Conservation (phyloP, 2,329 filamentous ascomycete genomes). For the Coniochaeta hoffmannii region DNA sequence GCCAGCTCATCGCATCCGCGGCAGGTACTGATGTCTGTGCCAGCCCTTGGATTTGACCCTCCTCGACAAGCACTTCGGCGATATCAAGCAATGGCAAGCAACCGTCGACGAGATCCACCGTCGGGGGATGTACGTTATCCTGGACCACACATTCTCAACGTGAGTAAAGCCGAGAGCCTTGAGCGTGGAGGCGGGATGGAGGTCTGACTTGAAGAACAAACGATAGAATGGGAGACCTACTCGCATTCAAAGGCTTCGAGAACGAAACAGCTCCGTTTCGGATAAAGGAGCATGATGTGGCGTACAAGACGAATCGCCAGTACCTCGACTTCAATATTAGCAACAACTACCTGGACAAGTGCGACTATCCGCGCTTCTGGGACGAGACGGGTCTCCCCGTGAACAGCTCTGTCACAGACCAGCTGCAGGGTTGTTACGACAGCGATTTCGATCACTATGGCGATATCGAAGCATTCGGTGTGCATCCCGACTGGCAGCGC, state of each 20-base stretch:
- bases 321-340: slow-evolving; percentile 51
- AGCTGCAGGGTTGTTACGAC: slow-evolving; percentile 48
- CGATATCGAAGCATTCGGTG: slow-evolving; percentile 55
- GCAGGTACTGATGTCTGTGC: background rate
- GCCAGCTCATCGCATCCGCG: background rate
- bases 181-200: background rate
- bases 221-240: slow-evolving; percentile 48
- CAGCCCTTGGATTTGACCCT: slow-evolving; percentile 51
- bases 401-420: slow-evolving; percentile 33
- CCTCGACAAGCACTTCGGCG: slow-evolving; percentile 55
- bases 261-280: slow-evolving; percentile 51
- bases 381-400: slow-evolving; percentile 47
- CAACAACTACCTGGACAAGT: slow-evolving; percentile 45
- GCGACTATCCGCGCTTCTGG: slow-evolving; percentile 55
- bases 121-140: slow-evolving; percentile 58
- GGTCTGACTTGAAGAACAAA: slow-evolving; percentile 5
- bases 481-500: slow-evolving; percentile 55
- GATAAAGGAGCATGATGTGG: slow-evolving; percentile 46
- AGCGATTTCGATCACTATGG: slow-evolving; percentile 60
- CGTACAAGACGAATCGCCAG: slow-evolving; percentile 45
- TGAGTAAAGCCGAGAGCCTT: slow-evolving; percentile 21
- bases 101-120: slow-evolving; percentile 51
- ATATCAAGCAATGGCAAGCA: slow-evolving; percentile 47
- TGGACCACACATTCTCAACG: slow-evolving; percentile 60
- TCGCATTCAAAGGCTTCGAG: slow-evolving; percentile 53